phyloP scores from a whole-genome alignment of 441 rosid species.

The Hura crepitans region DNA sequence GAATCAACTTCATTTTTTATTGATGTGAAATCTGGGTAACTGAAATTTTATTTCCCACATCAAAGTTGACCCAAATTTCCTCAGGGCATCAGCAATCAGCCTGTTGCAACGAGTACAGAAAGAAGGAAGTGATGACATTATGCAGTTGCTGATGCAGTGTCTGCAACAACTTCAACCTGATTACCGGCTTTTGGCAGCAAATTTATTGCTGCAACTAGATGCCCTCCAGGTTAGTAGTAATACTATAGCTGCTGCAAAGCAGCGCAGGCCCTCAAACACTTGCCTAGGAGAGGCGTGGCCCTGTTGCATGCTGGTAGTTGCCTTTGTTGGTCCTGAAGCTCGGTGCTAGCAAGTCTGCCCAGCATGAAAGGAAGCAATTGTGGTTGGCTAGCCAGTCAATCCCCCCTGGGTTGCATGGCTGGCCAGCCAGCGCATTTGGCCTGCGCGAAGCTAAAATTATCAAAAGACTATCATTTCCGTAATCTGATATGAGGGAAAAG shows the following conservation, averaged over 20 bases:
- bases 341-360: no score
- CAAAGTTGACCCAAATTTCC: not conserved
- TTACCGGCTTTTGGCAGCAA: slow-evolving; percentile 66
- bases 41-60: not conserved
- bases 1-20: slow-evolving; percentile 2
- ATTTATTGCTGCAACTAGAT: slow-evolving; percentile 69
- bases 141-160: slow-evolving; percentile 42
- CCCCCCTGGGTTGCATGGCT: no score
- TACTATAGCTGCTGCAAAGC: no score
- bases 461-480: not conserved
- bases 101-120: slow-evolving; percentile 56
- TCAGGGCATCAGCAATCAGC: slow-evolving; percentile 67
- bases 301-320: no score
- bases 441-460: not conserved
- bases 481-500: not conserved
- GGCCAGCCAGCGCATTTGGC: no score
- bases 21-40: not conserved
- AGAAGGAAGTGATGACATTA: slow-evolving; percentile 50
- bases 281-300: no score
- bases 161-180: slow-evolving; percentile 46
- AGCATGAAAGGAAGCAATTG: no score
- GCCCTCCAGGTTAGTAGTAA: slow-evolving; percentile 49
- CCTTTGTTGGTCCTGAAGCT: no score
- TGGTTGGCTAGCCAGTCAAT: no score
- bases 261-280: no score